Conservation (phyloP, 768 basidiomycete species). For the Mycena galericulata region DNA sequence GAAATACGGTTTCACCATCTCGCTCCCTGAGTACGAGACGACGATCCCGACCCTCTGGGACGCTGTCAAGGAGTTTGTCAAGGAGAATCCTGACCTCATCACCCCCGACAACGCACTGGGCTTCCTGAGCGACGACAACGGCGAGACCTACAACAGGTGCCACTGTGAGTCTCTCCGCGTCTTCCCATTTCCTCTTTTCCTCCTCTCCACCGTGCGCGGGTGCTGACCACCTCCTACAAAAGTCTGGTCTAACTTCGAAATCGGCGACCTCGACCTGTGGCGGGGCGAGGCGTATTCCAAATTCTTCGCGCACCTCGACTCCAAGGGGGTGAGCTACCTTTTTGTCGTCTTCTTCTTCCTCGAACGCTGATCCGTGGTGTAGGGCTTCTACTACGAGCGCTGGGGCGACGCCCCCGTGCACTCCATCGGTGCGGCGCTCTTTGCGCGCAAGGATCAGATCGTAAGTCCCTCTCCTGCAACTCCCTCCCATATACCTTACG, state of each 20-base stretch:
- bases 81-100: constrained; percentile 54
- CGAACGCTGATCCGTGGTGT: too few relatives aligned
- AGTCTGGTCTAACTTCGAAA: constrained; percentile 64
- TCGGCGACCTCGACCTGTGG: constrained; percentile 61
- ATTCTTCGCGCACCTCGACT: constrained; percentile 62
- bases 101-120: constrained; percentile 58
- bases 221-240: too few relatives aligned
- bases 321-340: constrained; percentile 58
- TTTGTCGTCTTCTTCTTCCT: neutral
- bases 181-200: constrained; percentile 3
- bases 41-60: constrained; percentile 74
- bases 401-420: constrained; percentile 65
- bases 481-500: too few relatives aligned
- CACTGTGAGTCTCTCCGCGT: constrained; percentile 54
- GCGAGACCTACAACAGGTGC: constrained; percentile 69
- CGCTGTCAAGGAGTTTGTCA: constrained; percentile 63
- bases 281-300: constrained; percentile 59
- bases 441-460: constrained; percentile 51
- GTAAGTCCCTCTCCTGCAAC: constrained; percentile 22
- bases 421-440: constrained; percentile 66
- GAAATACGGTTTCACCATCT: constrained; percentile 70
- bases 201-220: neutral
- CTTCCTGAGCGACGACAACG: constrained; percentile 52
- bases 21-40: constrained; percentile 64
- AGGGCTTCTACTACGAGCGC: constrained; percentile 51